A percentile compares a stretch with the other conserved stretches of the same genome.
These are phyloP conservation scores for Herpotrichia juniperi DNA, from an alignment of 2,329 filamentous ascomycete species.

Conservation along the genomic window DNA sequence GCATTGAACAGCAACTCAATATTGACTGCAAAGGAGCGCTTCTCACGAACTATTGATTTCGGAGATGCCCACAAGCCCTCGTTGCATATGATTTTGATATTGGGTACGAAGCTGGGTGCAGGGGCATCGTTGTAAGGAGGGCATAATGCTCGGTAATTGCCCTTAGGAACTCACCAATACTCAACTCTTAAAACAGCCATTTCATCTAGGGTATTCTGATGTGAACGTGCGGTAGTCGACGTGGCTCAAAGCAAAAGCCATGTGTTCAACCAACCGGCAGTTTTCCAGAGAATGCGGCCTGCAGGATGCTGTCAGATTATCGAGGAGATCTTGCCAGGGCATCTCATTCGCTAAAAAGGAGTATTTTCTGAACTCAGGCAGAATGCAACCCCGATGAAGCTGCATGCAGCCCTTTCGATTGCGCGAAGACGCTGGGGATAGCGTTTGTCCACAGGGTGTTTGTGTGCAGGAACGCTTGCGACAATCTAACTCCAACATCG, in stretches of 20 bases:
- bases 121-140: conserved; percentile 1
- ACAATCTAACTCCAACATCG: background rate
- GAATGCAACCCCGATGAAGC: conserved; percentile 1
- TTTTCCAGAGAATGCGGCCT: conserved; percentile 24
- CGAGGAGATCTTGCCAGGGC: background rate
- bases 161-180: background rate
- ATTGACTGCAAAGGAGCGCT: conserved; percentile 1
- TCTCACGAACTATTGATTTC: background rate
- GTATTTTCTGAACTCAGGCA: conserved; percentile 1
- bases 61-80: background rate
- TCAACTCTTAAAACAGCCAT: conserved; percentile 1
- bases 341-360: background rate
- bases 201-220: background rate
- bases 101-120: background rate
- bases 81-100: background rate
- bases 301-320: background rate
- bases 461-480: background rate
- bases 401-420: background rate
- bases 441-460: background rate
- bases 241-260: too few relatives aligned
- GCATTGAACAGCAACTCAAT: background rate
- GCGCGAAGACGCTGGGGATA: background rate
- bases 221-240: too few relatives aligned
- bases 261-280: conserved; percentile 33
- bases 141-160: conserved; percentile 2